A percentile compares a stretch with the other conserved stretches of the same genome.
Evolutionary conservation across 176 grass and related monocot genomes (phyloP).

Genomic region (Raddia distichophylla): DNA sequence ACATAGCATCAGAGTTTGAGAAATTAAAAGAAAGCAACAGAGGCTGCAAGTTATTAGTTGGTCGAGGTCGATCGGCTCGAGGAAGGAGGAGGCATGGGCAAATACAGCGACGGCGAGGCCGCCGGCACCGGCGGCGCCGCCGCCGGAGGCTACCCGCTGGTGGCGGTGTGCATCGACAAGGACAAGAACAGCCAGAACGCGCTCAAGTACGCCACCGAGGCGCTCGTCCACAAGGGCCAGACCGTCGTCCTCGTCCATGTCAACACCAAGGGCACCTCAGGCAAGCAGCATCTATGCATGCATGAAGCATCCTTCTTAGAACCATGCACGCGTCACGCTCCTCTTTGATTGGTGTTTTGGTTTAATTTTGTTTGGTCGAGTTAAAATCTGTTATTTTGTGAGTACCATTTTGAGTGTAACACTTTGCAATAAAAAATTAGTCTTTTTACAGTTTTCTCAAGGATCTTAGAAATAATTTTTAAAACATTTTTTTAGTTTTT

Average conservation of each 20-base stretch:
- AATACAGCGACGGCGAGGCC: constrained; percentile 48
- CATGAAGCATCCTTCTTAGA: no score
- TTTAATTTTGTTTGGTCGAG: no score
- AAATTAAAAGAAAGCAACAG: not conserved
- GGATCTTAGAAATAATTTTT: no score
- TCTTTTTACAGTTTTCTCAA: no score
- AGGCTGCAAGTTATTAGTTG: not conserved
- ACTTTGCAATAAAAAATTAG: no score
- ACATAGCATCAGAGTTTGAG: constrained; percentile 15
- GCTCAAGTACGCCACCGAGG: constrained; percentile 77
- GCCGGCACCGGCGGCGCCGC: not conserved
- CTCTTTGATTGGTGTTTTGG: no score
- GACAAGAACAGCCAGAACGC: constrained; percentile 84
- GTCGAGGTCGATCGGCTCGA: not conserved
- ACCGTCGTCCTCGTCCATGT: constrained; percentile 79
- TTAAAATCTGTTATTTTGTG: no score
- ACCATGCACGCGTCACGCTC: no score
- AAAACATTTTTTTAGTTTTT: no score
- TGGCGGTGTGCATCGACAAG: constrained; percentile 87
- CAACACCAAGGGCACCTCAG: constrained; percentile 62
- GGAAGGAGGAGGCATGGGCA: constrained; percentile 49
- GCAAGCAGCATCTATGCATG: constrained; percentile 29
- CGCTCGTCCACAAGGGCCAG: constrained; percentile 64
- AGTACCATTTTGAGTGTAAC: no score
- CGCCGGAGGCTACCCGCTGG: constrained; percentile 55